Conservation (phyloP, 768 basidiomycete genomes). For the Nidularia pulvinata region DNA sequence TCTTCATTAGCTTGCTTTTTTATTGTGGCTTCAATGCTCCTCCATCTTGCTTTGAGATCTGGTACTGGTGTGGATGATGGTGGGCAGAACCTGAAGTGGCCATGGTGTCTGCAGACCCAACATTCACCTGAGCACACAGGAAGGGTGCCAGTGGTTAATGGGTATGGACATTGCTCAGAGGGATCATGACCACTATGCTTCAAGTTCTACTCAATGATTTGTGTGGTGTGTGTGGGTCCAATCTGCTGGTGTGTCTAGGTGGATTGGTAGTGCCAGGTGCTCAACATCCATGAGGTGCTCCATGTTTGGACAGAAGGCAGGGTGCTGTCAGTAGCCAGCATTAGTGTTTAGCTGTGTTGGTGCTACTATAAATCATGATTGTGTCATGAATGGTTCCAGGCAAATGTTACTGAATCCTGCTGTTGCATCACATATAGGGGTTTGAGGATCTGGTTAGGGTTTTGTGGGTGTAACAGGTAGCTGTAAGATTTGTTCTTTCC, state of each 20-base stretch:
- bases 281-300: too few species aligned
- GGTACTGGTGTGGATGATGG: conserved; percentile 1
- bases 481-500: too few species aligned
- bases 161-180: conserved; percentile 11
- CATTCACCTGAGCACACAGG: conserved; percentile 13
- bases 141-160: conserved; percentile 15
- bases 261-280: not conserved
- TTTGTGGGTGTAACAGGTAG: too few species aligned
- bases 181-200: not conserved
- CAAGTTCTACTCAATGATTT: conserved; percentile 6
- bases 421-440: too few species aligned
- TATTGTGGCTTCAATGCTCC: conserved; percentile 6
- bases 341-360: too few species aligned
- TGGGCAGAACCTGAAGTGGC: conserved; percentile 1
- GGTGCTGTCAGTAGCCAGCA: too few species aligned
- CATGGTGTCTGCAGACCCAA: conserved; percentile 13
- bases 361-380: too few species aligned
- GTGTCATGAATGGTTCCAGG: too few species aligned
- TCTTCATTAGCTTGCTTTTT: not conserved
- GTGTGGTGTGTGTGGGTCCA: conserved; percentile 5
- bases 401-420: too few species aligned
- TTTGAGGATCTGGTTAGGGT: too few species aligned
- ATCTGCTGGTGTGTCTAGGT: conserved; percentile 13
- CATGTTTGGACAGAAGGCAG: too few species aligned
- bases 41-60: conserved; percentile 10